Evolutionary conservation across 1,139 yeast species (phyloP).

Genomic region (Nakaseomyces nivariensis): DNA sequence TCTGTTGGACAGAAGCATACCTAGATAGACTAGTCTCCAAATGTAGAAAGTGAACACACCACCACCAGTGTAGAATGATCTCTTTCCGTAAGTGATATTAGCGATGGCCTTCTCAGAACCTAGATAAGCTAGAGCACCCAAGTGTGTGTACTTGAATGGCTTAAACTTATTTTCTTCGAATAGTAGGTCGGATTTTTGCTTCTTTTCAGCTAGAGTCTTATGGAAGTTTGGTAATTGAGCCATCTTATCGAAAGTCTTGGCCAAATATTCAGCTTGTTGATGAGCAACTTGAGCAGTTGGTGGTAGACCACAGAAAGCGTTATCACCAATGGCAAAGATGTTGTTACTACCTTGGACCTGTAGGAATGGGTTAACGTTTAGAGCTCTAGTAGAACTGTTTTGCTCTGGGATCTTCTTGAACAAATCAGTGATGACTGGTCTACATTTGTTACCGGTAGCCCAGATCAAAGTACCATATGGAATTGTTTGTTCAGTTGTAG

Average conservation of each 20-base stretch:
- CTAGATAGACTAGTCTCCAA: constrained; percentile 88
- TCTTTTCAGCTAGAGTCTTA: constrained; percentile 30
- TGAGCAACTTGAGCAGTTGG: constrained; percentile 98
- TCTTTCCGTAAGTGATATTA: constrained; percentile 81
- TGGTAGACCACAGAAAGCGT: constrained; percentile 78
- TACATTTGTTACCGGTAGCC: constrained; percentile 96
- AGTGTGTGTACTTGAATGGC: constrained; percentile 54
- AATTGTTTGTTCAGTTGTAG: constrained; percentile 44
- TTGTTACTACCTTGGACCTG: constrained; percentile 77
- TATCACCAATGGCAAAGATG: constrained; percentile 88
- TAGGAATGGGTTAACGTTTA: constrained; percentile 69
- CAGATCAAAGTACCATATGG: constrained; percentile 93
- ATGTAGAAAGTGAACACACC: constrained; percentile 83
- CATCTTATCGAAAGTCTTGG: constrained; percentile 61
- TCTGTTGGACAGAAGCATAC: constrained; percentile 85
- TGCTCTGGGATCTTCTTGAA: constrained; percentile 75
- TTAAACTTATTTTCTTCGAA: constrained; percentile 41
- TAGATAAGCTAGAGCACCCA: constrained; percentile 71
- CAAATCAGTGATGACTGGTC: constrained; percentile 63
- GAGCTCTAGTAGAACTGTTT: constrained; percentile 78
- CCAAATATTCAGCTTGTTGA: constrained; percentile 85
- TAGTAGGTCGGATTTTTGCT: constrained; percentile 34
- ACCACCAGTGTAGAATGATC: constrained; percentile 79
- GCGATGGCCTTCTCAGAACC: constrained; percentile 96
- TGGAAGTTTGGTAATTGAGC: constrained; percentile 61